phyloP scores from a whole-genome alignment of 108 stramenopile genomes.

The Fragilaria radians region DNA sequence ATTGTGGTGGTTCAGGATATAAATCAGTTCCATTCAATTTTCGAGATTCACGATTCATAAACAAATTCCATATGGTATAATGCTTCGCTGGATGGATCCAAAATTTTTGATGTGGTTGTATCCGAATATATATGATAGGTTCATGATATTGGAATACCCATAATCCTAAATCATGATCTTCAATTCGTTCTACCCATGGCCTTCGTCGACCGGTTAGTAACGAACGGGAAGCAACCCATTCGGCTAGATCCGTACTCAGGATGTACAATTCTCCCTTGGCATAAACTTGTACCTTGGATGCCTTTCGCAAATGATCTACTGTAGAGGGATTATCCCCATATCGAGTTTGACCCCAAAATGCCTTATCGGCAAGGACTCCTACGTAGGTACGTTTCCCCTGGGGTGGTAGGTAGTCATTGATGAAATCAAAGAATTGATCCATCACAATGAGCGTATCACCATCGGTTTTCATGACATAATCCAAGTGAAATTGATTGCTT shows the following conservation, averaged over 20 bases:
- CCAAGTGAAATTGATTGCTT: slow-evolving; percentile 16
- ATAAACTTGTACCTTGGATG: background rate
- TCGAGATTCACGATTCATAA: background rate
- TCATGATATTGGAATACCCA: background rate
- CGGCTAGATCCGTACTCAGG: background rate
- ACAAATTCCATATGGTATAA: background rate
- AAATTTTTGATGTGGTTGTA: background rate
- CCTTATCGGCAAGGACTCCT: background rate
- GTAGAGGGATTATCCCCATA: background rate
- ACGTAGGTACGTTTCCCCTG: background rate
- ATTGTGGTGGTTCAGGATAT: background rate
- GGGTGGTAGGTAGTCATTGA: background rate
- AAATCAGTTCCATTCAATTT: background rate
- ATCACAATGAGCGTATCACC: slow-evolving; percentile 17
- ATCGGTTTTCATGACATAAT: slow-evolving; percentile 27
- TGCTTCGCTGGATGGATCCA: background rate
- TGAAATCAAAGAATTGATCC: slow-evolving; percentile 9
- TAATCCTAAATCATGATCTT: background rate
- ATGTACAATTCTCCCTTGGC: background rate
- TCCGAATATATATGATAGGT: background rate
- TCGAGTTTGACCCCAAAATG: background rate
- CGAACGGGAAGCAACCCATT: background rate
- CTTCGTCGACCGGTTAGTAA: background rate
- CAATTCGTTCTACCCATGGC: background rate
- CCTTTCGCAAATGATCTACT: background rate